Evolutionary conservation across 352 stramenopile species (phyloP).

Genomic region (Phytophthora pinifolia): DNA sequence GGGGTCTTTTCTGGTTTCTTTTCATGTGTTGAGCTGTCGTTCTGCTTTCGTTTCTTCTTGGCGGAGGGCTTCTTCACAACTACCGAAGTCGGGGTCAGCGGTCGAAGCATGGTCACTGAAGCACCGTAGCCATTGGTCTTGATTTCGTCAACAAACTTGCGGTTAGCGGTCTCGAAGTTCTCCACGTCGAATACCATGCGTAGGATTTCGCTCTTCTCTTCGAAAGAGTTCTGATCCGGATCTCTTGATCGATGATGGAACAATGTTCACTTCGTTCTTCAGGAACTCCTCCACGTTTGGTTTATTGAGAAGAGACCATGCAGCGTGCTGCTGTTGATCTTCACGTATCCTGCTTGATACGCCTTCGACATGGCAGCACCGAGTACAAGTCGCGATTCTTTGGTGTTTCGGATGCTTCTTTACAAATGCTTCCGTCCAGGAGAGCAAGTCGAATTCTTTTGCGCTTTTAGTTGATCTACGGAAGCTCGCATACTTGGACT

Average conservation of each 20-base stretch:
- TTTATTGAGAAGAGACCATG: not conserved
- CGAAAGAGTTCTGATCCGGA: not conserved
- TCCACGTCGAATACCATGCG: too few species aligned
- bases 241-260: not conserved
- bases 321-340: slow-evolving; percentile 18
- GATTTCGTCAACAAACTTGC: too few species aligned
- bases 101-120: not conserved
- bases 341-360: slow-evolving; percentile 1
- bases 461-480: slow-evolving; percentile 10
- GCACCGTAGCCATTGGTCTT: slow-evolving; percentile 6
- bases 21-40: too few species aligned
- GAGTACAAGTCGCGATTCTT: slow-evolving; percentile 14
- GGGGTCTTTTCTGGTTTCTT: too few species aligned
- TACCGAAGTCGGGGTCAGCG: slow-evolving; percentile 1
- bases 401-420: slow-evolving; percentile 6
- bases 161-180: too few species aligned
- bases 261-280: too few species aligned
- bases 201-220: too few species aligned
- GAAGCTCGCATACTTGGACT: slow-evolving; percentile 8
- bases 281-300: too few species aligned
- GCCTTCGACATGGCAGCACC: slow-evolving; percentile 1
- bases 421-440: slow-evolving; percentile 10
- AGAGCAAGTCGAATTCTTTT: slow-evolving; percentile 15
- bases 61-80: too few species aligned
- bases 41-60: too few species aligned